These are phyloP conservation scores for Fomes fomentarius DNA, from an alignment of 1,284 basidiomycete genomes.

Conservation along the genomic window DNA sequence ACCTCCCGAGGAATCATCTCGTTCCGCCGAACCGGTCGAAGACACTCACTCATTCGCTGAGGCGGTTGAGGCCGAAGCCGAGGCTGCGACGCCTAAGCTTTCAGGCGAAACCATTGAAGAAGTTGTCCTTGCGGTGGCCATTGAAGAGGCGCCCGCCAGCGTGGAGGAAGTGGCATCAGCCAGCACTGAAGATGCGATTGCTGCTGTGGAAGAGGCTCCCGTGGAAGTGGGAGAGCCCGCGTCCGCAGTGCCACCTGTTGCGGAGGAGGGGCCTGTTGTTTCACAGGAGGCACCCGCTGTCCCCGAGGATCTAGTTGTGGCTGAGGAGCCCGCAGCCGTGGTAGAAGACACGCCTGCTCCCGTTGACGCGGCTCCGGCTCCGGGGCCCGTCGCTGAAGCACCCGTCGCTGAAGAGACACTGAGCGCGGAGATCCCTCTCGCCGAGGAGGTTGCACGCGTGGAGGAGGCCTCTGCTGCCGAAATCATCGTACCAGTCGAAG, in stretches of 20 bases:
- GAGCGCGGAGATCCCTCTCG: too few species aligned
- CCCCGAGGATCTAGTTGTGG: slow-evolving; percentile 7
- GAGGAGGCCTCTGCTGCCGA: neutral
- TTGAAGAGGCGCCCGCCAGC: slow-evolving; percentile 1
- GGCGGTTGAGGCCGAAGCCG: slow-evolving; percentile 1
- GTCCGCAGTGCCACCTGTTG: neutral
- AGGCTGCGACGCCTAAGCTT: neutral
- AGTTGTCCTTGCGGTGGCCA: neutral
- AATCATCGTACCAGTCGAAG: neutral
- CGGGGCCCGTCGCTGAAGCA: slow-evolving; percentile 1
- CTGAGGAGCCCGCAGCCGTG: slow-evolving; percentile 10
- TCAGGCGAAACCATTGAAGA: neutral
- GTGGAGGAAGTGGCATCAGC: neutral
- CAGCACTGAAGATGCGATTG: neutral
- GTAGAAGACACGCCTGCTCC: slow-evolving; percentile 13
- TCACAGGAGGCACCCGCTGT: slow-evolving; percentile 5
- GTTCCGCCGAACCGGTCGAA: slow-evolving; percentile 5
- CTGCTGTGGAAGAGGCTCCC: slow-evolving; percentile 2
- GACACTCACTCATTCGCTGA: neutral
- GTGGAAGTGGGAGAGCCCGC: slow-evolving; percentile 7
- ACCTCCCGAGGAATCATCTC: neutral
- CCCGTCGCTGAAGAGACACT: slow-evolving; percentile 5
- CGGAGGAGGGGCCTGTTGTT: slow-evolving; percentile 2
- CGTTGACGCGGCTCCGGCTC: neutral
- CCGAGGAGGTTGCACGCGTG: slow-evolving; percentile 1